Evolutionary conservation across 768 basidiomycete species (phyloP).

Genomic region (Omphalotus guepiniiformis): DNA sequence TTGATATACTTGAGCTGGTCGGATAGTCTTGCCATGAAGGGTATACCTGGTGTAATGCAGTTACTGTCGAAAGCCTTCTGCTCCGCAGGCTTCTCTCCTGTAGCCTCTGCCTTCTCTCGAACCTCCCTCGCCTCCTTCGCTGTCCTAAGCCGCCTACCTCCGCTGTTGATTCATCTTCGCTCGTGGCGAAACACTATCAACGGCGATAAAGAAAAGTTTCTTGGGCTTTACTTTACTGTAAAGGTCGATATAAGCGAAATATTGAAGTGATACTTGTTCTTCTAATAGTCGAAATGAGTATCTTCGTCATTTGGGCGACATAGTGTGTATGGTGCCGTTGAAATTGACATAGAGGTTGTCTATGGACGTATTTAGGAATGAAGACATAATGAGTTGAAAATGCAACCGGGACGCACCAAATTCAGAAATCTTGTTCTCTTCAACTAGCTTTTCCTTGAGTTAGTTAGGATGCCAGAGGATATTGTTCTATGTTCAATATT

Average conservation of each 20-base stretch:
- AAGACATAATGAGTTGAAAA: conserved; percentile 8
- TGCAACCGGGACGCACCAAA: conserved; percentile 57
- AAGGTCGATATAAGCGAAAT: conserved; percentile 96
- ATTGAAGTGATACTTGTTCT: conserved; percentile 95
- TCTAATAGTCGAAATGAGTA: conserved; percentile 91
- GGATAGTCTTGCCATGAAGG: conserved; percentile 93
- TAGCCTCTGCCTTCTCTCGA: conserved; percentile 78
- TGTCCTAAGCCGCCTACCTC: conserved; percentile 86
- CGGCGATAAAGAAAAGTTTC: conserved; percentile 98
- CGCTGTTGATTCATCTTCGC: conserved; percentile 99
- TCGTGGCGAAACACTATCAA: conserved; percentile 94
- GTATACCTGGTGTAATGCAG: conserved; percentile 98
- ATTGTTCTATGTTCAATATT: conserved; percentile 74
- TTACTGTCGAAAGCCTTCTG: conserved; percentile 98
- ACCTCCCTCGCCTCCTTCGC: conserved; percentile 90
- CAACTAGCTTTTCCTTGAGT: too few species aligned
- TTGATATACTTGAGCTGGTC: conserved; percentile 91
- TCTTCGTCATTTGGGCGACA: conserved; percentile 97
- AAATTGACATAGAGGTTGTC: conserved; percentile 93
- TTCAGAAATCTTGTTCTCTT: conserved; percentile 98
- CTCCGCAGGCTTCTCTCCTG: conserved; percentile 87
- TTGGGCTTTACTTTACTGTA: conserved; percentile 97
- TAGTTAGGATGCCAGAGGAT: conserved; percentile 95
- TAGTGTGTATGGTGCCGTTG: conserved; percentile 89
- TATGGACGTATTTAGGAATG: conserved; percentile 27